Evolutionary conservation across 1,284 basidiomycete species (phyloP).

Genomic region (Ceraceosorus guamensis): DNA sequence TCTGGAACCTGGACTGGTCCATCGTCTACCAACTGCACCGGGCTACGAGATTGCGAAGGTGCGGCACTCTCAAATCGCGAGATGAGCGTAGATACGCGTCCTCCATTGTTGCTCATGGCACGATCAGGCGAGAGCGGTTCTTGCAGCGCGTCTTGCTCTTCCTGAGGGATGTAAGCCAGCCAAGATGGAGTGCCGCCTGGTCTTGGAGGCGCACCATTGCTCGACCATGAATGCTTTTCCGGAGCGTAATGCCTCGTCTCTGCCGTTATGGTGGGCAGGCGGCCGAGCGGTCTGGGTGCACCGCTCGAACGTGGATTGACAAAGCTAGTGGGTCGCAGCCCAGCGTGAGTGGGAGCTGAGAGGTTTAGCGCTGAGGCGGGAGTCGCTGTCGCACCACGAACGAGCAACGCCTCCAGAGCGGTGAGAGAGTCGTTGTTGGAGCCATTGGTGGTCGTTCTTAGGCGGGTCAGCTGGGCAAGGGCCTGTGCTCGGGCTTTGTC

Average conservation of each 20-base stretch:
- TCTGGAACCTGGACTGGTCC: too few relatives aligned
- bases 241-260: conserved; percentile 12
- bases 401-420: not conserved
- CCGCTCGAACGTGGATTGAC: conserved; percentile 9
- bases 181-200: conserved; percentile 8
- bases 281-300: conserved; percentile 10
- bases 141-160: conserved; percentile 5
- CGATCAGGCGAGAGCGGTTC: not conserved
- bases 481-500: not conserved
- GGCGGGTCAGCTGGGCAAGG: not conserved
- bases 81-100: too few relatives aligned
- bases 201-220: not conserved
- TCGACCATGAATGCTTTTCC: not conserved
- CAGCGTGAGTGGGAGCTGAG: conserved; percentile 10
- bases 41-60: too few relatives aligned
- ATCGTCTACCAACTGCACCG: too few relatives aligned
- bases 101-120: too few relatives aligned
- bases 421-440: not conserved
- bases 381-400: not conserved
- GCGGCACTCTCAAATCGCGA: too few relatives aligned
- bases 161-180: conserved; percentile 9
- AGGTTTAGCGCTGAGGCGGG: not conserved
- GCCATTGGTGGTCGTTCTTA: not conserved
- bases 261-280: conserved; percentile 11
- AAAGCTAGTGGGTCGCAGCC: conserved; percentile 6